phyloP scores from a whole-genome alignment of 2,329 filamentous ascomycete species.

The Simplicillium sp. region DNA sequence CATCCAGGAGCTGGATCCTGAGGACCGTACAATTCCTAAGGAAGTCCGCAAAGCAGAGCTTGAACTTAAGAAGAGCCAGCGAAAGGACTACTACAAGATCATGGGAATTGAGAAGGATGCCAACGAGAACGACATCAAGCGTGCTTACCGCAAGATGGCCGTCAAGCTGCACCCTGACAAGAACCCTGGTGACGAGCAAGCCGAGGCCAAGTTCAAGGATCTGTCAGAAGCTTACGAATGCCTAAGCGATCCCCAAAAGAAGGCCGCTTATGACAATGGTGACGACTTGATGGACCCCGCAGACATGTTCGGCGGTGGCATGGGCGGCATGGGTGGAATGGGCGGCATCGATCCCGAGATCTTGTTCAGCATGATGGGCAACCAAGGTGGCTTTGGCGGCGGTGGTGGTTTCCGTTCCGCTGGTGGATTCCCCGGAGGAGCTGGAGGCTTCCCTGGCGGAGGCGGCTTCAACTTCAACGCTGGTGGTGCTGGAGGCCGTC shows the following conservation, averaged over 20 bases:
- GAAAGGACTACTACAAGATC: slow-evolving; percentile 99
- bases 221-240: slow-evolving; percentile 96
- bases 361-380: slow-evolving; percentile 77
- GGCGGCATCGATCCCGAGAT: slow-evolving; percentile 67
- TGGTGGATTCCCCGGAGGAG: slow-evolving; percentile 32
- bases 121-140: slow-evolving; percentile 79
- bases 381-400: slow-evolving; percentile 47
- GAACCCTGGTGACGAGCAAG: slow-evolving; percentile 77
- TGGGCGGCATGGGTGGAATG: slow-evolving; percentile 47
- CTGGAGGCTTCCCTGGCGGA: slow-evolving; percentile 40
- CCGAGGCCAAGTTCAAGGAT: slow-evolving; percentile 93
- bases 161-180: slow-evolving; percentile 96
- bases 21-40: slow-evolving; percentile 69
- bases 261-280: slow-evolving; percentile 82
- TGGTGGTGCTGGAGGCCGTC: slow-evolving; percentile 22
- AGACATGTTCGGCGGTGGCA: slow-evolving; percentile 70
- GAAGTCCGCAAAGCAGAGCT: slow-evolving; percentile 87
- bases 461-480: slow-evolving; percentile 56
- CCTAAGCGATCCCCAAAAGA: slow-evolving; percentile 86
- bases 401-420: slow-evolving; percentile 41
- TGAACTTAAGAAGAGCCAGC: slow-evolving; percentile 92
- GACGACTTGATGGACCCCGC: slow-evolving; percentile 82
- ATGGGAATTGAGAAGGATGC: slow-evolving; percentile 81
- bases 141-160: slow-evolving; percentile 90
- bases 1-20: slow-evolving; percentile 72